A percentile compares a stretch with the other conserved stretches of the same genome.
phyloP scores from a whole-genome alignment of 352 stramenopile genomes.

The Phytophthora fragariae region DNA sequence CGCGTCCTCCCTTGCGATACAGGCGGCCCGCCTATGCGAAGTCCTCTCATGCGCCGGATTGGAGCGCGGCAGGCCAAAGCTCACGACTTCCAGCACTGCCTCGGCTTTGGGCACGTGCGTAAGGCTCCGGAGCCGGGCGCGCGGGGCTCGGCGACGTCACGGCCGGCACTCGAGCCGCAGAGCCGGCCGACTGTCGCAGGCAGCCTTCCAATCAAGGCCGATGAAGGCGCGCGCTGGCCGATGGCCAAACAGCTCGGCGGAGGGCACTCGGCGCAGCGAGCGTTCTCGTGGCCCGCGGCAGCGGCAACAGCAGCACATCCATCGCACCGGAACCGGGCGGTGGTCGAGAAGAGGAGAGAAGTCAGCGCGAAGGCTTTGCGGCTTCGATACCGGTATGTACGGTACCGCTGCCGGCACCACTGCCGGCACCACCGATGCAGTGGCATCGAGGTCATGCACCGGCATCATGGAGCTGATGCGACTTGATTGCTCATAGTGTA shows the following conservation, averaged over 20 bases:
- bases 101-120: conserved; percentile 27
- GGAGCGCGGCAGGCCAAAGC: conserved; percentile 13
- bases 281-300: conserved; percentile 27
- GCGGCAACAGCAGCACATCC: background rate
- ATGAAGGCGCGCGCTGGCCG: conserved; percentile 8
- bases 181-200: conserved; percentile 33
- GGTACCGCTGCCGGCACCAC: no score
- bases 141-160: conserved; percentile 16
- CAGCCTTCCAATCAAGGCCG: conserved; percentile 22
- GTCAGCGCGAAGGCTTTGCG: background rate
- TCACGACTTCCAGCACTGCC: background rate
- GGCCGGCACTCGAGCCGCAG: conserved; percentile 17
- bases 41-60: conserved; percentile 35
- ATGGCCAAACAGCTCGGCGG: background rate
- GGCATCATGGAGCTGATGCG: no score
- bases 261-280: background rate
- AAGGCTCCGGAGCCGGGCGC: conserved; percentile 13
- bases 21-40: conserved; percentile 6
- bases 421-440: no score
- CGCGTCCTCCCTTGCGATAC: conserved; percentile 12
- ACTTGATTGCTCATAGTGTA: no score
- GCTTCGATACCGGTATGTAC: background rate
- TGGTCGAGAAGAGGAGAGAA: no score
- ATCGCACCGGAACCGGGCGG: background rate
- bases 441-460: no score